phyloP scores from a whole-genome alignment of 140 eudicot species.

The Erigeron philadelphicus region DNA sequence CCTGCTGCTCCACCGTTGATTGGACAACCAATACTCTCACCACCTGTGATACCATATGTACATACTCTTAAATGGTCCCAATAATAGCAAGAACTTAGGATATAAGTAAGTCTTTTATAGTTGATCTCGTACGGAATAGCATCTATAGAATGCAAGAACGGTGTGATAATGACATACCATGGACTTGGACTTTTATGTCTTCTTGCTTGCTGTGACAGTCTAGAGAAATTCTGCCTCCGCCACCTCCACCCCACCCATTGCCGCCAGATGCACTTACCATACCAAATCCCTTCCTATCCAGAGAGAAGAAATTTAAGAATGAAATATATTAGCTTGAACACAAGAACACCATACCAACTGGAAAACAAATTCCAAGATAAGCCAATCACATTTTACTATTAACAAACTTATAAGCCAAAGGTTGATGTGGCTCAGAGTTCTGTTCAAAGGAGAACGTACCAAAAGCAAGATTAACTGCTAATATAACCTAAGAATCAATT shows the following conservation, averaged over 20 bases:
- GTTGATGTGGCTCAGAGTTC: no score
- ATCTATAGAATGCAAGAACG: neutral
- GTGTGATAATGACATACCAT: slow-evolving; percentile 50
- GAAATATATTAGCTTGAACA: neutral
- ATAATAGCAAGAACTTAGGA: no score
- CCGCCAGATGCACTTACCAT: slow-evolving; percentile 92
- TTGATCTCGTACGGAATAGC: no score
- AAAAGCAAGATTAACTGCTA: no score
- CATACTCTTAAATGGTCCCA: no score
- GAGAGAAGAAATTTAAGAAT: slow-evolving; percentile 21
- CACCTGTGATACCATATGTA: slow-evolving; percentile 44
- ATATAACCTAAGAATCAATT: no score
- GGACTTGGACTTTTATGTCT: slow-evolving; percentile 68
- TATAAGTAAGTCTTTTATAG: no score
- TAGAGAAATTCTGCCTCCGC: slow-evolving; percentile 85
- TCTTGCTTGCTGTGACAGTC: slow-evolving; percentile 91
- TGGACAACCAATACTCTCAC: slow-evolving; percentile 71
- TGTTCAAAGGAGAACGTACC: no score
- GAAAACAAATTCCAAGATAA: no score
- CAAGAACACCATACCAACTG: no score
- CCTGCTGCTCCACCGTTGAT: slow-evolving; percentile 92
- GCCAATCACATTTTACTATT: no score
- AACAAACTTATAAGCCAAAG: neutral
- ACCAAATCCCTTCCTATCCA: slow-evolving; percentile 84
- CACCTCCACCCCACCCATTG: slow-evolving; percentile 94